Base-by-base conservation (phyloP, 2,329 filamentous ascomycete species). In the Apiospora sp. region DNA sequence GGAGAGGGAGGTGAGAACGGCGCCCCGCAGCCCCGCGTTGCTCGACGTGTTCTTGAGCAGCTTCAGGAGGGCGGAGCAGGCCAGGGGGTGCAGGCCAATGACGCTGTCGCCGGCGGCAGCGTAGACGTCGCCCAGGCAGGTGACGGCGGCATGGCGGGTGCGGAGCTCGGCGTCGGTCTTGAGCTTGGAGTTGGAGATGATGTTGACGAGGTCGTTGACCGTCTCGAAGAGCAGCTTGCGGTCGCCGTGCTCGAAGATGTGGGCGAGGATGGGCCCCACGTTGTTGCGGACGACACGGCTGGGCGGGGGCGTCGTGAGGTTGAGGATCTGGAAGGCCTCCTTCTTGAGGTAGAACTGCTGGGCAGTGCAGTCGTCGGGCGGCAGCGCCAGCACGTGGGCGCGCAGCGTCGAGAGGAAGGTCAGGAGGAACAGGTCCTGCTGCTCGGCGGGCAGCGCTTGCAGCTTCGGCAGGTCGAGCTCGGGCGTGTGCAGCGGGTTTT, bases 291-390 rank as follows among this genome's bases (percentile, higher is more conserved):
- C 93, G 54, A 98, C 93, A 80, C 96, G 90, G 58, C 94, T 96
- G 49, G 96, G 94, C 68, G 93, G 89, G 72, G 96, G 96, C 54
- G 94, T 89, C 68, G 91, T 82, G 51, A 99, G 90, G 79, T 92
- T 95, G 81, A 99, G 89, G 81, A 99, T 93, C 84, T 98, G 94
- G 82, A 98, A 94, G 76, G 98, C 89, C 87, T 98, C 95, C 82
- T 94, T 95, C 84, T 98, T 98, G 78, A 99, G 88, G 81, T 94
- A 94, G 78, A 95, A 91, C 83, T 99, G 96, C 84, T 98, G 93
- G 16, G 93, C 90, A 30, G 94, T 96, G 76, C 95, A 93, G 80
- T 93, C 93, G 77, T 98, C 94, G 74, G 91, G 87, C 71, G 91
- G 89, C 67, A 98, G 89, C 22, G 86, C 86, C 71, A 91, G 87